Conservation (phyloP, 495 filamentous ascomycete species). For the Talaromyces adpressus region DNA sequence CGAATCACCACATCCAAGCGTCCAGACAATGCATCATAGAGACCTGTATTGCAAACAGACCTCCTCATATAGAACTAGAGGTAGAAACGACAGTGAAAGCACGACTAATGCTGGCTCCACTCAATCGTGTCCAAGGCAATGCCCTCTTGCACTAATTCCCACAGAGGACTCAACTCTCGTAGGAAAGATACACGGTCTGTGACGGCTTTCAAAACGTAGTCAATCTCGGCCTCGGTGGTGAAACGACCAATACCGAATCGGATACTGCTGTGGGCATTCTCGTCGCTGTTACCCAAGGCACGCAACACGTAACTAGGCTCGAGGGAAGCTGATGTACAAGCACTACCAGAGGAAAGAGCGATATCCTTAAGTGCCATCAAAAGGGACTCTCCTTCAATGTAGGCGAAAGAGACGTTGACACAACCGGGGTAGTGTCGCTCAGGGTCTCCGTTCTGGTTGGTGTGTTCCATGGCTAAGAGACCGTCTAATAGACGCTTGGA, state of each 20-base stretch:
- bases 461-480: slow-evolving; percentile 85
- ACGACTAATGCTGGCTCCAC: slow-evolving; percentile 80
- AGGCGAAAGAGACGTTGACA: slow-evolving; percentile 97
- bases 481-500: slow-evolving; percentile 78
- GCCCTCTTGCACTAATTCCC: slow-evolving; percentile 97
- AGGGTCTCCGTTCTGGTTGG: slow-evolving; percentile 80
- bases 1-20: slow-evolving; percentile 1
- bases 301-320: slow-evolving; percentile 95
- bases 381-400: slow-evolving; percentile 94
- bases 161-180: slow-evolving; percentile 90
- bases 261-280: slow-evolving; percentile 96
- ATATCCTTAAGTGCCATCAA: slow-evolving; percentile 98
- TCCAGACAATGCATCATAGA: background rate
- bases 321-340: slow-evolving; percentile 92
- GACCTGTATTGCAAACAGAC: background rate
- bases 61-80: background rate
- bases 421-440: slow-evolving; percentile 87
- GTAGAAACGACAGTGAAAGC: background rate
- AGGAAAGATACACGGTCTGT: slow-evolving; percentile 83
- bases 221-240: slow-evolving; percentile 90
- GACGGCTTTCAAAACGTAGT: slow-evolving; percentile 95
- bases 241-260: slow-evolving; percentile 96
- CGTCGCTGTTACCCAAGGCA: slow-evolving; percentile 89
- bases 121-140: slow-evolving; percentile 93
- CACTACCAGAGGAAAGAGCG: slow-evolving; percentile 91